Evolutionary conservation across 768 basidiomycete species (phyloP).

Genomic region (Suillus sp.): DNA sequence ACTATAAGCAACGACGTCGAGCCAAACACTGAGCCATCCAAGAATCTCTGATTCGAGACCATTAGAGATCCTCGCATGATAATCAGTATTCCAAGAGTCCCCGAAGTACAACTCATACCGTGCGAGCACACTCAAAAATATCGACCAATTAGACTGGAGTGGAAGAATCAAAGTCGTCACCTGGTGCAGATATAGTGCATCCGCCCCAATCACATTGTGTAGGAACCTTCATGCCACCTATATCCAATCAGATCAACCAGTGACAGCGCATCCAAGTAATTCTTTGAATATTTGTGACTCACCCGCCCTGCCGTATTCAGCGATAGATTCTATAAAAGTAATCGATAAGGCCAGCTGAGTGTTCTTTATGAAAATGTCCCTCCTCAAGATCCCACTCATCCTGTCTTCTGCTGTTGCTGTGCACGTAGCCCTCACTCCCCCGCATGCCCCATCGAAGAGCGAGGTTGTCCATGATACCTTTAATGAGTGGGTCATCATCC

Average conservation of each 20-base stretch:
- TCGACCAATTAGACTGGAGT: not conserved
- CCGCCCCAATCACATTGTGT: not conserved
- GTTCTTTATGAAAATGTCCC: conserved; percentile 24
- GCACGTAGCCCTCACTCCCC: conserved; percentile 46
- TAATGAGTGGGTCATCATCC: conserved; percentile 10
- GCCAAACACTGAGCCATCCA: not conserved
- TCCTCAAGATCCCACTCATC: conserved; percentile 45
- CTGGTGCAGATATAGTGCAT: not conserved
- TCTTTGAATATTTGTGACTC: not conserved
- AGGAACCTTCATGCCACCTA: not conserved
- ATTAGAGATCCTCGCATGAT: not conserved
- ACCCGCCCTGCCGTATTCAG: not conserved
- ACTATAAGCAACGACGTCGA: not conserved
- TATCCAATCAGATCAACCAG: not conserved
- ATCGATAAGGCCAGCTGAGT: no score
- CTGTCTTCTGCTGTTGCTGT: conserved; percentile 43
- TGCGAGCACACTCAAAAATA: not conserved
- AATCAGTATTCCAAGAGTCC: not conserved
- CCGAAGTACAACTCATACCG: not conserved
- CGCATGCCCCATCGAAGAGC: conserved; percentile 41
- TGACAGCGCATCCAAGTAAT: not conserved
- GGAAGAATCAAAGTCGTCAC: not conserved
- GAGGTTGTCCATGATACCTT: conserved; percentile 27
- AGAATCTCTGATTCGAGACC: not conserved
- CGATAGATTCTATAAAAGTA: not conserved